These are phyloP conservation scores for Coriolopsis trogii DNA, from an alignment of 1,284 basidiomycete species.

Conservation along the genomic window DNA sequence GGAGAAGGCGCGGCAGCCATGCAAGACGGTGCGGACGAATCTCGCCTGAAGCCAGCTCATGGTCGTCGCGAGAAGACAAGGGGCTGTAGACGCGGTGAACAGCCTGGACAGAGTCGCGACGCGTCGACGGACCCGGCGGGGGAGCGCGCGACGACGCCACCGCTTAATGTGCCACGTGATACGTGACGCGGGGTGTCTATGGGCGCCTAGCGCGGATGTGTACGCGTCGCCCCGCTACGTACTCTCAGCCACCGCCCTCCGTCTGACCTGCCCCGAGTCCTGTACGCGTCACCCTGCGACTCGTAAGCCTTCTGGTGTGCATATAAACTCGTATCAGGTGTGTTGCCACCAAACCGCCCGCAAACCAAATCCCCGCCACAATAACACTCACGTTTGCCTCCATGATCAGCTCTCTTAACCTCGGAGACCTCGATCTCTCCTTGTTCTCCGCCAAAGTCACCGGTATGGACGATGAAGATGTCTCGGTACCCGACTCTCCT, in stretches of 20 bases:
- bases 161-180: slow-evolving; percentile 14
- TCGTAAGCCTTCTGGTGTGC: slow-evolving; percentile 22
- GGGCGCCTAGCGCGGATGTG: slow-evolving; percentile 19
- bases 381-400: background rate
- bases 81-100: background rate
- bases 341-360: background rate
- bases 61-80: background rate
- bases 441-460: slow-evolving; percentile 6
- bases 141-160: background rate
- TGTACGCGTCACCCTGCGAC: slow-evolving; percentile 25
- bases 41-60: slow-evolving; percentile 21
- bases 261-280: slow-evolving; percentile 4
- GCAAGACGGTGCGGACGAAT: slow-evolving; percentile 13
- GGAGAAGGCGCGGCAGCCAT: slow-evolving; percentile 22
- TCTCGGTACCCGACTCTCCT: slow-evolving; percentile 50
- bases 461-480: slow-evolving; percentile 55
- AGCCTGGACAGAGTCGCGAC: slow-evolving; percentile 12
- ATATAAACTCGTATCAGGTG: slow-evolving; percentile 14
- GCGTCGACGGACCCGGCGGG: background rate
- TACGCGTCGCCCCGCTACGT: slow-evolving; percentile 21
- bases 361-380: slow-evolving; percentile 4
- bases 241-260: slow-evolving; percentile 15
- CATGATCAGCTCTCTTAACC: slow-evolving; percentile 12
- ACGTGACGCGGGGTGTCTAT: slow-evolving; percentile 9
- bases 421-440: slow-evolving; percentile 6